Evolutionary conservation across 2,329 filamentous ascomycete species (phyloP).

Genomic region (Pseudocercospora musae): DNA sequence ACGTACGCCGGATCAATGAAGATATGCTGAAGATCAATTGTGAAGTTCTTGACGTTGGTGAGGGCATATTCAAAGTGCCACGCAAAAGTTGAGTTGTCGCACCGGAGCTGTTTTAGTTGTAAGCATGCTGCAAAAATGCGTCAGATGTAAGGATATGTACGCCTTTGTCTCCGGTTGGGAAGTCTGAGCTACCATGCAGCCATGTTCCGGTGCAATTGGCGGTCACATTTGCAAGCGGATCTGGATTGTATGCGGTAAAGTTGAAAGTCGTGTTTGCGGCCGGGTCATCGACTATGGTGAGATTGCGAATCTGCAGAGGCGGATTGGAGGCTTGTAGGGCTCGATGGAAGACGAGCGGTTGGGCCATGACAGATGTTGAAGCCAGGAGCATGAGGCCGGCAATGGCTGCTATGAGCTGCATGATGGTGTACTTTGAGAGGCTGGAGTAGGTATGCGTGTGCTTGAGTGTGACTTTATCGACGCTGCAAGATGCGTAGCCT

Average conservation of each 20-base stretch:
- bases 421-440: background rate
- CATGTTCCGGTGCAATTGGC: conserved; percentile 26
- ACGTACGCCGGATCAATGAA: conserved; percentile 32
- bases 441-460: too few species aligned
- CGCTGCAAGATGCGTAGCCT: background rate
- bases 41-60: conserved; percentile 22
- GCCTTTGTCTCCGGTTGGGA: conserved; percentile 15
- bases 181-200: conserved; percentile 20
- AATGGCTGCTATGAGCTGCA: conserved; percentile 6
- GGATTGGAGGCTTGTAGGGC: conserved; percentile 14
- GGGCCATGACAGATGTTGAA: conserved; percentile 1
- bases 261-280: conserved; percentile 24
- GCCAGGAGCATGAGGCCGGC: conserved; percentile 5
- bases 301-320: conserved; percentile 22
- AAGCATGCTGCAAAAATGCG: background rate
- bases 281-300: conserved; percentile 18
- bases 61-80: conserved; percentile 26
- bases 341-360: background rate
- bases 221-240: conserved; percentile 28
- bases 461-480: background rate
- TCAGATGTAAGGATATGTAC: background rate
- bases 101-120: conserved; percentile 14
- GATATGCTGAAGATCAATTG: conserved; percentile 27
- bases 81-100: conserved; percentile 24
- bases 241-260: conserved; percentile 32